These are phyloP conservation scores for Nyssa sinensis DNA, from an alignment of 148 eudicot genomes.

Conservation along the genomic window DNA sequence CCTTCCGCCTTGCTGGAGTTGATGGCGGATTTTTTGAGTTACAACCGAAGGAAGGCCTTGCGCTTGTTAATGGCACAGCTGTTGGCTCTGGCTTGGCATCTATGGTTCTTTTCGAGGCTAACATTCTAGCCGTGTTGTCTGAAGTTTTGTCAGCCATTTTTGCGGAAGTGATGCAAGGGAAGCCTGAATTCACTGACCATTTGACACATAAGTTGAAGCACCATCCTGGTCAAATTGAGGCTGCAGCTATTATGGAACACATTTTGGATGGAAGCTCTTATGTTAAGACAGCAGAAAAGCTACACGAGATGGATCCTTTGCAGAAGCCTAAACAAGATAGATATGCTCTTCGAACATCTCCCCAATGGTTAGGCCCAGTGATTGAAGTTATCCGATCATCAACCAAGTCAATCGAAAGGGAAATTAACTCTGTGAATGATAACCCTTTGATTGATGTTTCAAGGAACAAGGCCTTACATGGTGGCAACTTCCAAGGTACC, in stretches of 20 bases:
- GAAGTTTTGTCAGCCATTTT: slow-evolving; percentile 76
- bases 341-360: slow-evolving; percentile 80
- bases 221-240: slow-evolving; percentile 90
- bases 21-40: slow-evolving; percentile 57
- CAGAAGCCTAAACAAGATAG: slow-evolving; percentile 90
- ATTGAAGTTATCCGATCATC: slow-evolving; percentile 79
- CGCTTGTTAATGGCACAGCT: slow-evolving; percentile 86
- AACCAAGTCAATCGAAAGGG: slow-evolving; percentile 78
- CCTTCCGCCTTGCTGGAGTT: slow-evolving; percentile 60
- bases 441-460: slow-evolving; percentile 86
- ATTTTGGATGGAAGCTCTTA: slow-evolving; percentile 67
- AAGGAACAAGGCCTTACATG: slow-evolving; percentile 79
- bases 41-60: slow-evolving; percentile 88
- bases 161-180: slow-evolving; percentile 92
- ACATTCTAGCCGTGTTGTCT: slow-evolving; percentile 56
- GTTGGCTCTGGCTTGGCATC: slow-evolving; percentile 92
- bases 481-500: slow-evolving; percentile 90
- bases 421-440: slow-evolving; percentile 88
- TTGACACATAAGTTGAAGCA: slow-evolving; percentile 84
- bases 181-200: slow-evolving; percentile 86
- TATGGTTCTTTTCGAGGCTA: slow-evolving; percentile 70
- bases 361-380: slow-evolving; percentile 92
- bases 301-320: slow-evolving; percentile 74
- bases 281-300: slow-evolving; percentile 61
- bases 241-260: slow-evolving; percentile 93